phyloP scores from a whole-genome alignment of 1,139 yeast species.

The Geotrichum cucujoidarum region DNA sequence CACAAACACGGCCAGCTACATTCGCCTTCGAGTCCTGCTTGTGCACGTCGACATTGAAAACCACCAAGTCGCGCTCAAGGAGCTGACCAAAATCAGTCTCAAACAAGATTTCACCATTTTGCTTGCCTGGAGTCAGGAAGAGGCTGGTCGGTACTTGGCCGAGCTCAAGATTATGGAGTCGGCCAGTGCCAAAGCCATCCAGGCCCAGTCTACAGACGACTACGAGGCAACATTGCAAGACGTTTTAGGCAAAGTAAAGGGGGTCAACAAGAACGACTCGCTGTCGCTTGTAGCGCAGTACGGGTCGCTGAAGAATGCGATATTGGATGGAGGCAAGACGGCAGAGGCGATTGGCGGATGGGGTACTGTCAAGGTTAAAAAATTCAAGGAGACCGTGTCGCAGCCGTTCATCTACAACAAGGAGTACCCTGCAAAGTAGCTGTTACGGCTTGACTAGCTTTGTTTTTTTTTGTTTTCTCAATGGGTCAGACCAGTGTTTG shows the following conservation, averaged over 20 bases:
- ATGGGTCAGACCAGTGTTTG: not conserved
- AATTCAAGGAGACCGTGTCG: conserved; percentile 44
- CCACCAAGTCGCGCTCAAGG: conserved; percentile 63
- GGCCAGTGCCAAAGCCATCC: conserved; percentile 31
- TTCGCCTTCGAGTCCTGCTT: conserved; percentile 56
- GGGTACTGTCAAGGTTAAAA: conserved; percentile 45
- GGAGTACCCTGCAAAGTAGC: conserved; percentile 18
- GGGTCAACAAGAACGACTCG: conserved; percentile 58
- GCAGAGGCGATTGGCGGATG: conserved; percentile 46
- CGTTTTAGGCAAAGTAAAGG: conserved; percentile 48
- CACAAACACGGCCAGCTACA: not conserved
- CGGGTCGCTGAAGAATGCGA: conserved; percentile 49
- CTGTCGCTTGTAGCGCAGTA: conserved; percentile 50
- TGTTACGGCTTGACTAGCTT: not conserved
- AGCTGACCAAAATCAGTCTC: conserved; percentile 64
- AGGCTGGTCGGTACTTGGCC: conserved; percentile 72
- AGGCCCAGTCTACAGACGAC: conserved; percentile 44
- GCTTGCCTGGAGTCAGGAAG: conserved; percentile 77
- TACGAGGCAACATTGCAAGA: conserved; percentile 49
- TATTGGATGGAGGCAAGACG: conserved; percentile 38
- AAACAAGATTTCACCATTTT: conserved; percentile 62
- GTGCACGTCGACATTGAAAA: conserved; percentile 76
- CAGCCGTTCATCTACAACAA: conserved; percentile 52
- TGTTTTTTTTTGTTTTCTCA: not conserved
- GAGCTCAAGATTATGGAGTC: conserved; percentile 14